phyloP scores from a whole-genome alignment of 306 rosid species.

The Prunus campanulata region DNA sequence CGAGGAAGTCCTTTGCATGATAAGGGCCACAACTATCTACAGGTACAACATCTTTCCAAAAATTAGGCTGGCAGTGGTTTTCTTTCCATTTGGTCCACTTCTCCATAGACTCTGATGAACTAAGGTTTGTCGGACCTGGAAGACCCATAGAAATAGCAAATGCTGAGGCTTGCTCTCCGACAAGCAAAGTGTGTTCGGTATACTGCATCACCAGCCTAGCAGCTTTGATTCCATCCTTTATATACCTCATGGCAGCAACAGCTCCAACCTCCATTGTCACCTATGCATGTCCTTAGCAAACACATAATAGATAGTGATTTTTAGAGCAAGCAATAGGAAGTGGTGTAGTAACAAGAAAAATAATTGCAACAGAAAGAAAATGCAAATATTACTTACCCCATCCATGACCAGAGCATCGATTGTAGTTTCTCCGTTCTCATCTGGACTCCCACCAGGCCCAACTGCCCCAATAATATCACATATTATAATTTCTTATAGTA shows the following conservation, averaged over 20 bases:
- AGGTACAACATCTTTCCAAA: conserved; percentile 70
- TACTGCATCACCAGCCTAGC: conserved; percentile 84
- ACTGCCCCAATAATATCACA: conserved; percentile 40
- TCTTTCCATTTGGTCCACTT: conserved; percentile 81
- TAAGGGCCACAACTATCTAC: conserved; percentile 72
- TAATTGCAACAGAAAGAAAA: not conserved
- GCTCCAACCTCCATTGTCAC: conserved; percentile 98
- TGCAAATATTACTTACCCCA: conserved; percentile 55
- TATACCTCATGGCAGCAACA: conserved; percentile 88
- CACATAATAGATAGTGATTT: conserved; percentile 32
- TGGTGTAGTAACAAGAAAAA: conserved; percentile 6
- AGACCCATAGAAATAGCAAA: conserved; percentile 96
- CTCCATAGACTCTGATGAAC: conserved; percentile 66
- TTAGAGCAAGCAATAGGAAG: conserved; percentile 8
- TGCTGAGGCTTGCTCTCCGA: conserved; percentile 81
- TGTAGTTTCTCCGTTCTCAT: conserved; percentile 95
- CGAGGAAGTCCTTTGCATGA: conserved; percentile 34
- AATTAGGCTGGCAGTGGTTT: conserved; percentile 80
- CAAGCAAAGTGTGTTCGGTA: conserved; percentile 79
- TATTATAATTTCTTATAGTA: not conserved
- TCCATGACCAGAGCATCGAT: conserved; percentile 92
- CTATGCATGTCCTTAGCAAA: conserved; percentile 67
- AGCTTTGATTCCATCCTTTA: conserved; percentile 86
- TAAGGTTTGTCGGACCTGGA: conserved; percentile 82
- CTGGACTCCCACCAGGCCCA: conserved; percentile 99